These are phyloP conservation scores for Candida manassasensis DNA, from an alignment of 805 yeast species.

Conservation along the genomic window DNA sequence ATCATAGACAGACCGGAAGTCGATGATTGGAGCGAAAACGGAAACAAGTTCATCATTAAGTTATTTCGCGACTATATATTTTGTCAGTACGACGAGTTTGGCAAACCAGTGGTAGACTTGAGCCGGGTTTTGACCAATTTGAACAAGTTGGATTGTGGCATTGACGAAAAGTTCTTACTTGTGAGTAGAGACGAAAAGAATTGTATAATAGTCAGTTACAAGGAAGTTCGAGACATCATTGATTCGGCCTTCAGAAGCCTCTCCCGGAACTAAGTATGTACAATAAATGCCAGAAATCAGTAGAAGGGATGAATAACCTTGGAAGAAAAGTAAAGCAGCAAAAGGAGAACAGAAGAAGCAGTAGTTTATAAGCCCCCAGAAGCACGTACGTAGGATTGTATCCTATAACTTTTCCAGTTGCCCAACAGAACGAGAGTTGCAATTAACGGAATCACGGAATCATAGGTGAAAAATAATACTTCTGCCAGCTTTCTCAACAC, in stretches of 20 bases:
- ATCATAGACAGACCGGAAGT: conserved; percentile 71
- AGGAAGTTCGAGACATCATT: conserved; percentile 70
- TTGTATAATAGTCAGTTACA: conserved; percentile 79
- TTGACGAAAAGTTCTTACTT: conserved; percentile 74
- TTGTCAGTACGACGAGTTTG: conserved; percentile 74
- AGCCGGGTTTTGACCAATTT: conserved; percentile 73
- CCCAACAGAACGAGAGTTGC: no score
- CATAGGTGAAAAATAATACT: no score
- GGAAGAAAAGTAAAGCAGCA: no score
- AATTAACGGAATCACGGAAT: no score
- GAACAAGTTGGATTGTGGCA: conserved; percentile 90
- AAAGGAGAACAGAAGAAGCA: no score
- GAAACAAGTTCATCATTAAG: conserved; percentile 56
- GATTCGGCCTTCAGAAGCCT: conserved; percentile 62
- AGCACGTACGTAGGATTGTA: no score
- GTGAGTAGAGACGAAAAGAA: conserved; percentile 82
- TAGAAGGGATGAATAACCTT: no score
- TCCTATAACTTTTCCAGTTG: no score
- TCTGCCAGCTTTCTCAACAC: no score
- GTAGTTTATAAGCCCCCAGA: no score
- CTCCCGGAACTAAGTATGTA: conserved; percentile 15
- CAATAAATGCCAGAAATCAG: no score
- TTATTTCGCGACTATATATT: conserved; percentile 82
- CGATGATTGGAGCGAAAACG: conserved; percentile 53
- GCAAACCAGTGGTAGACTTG: conserved; percentile 74